Base-by-base conservation (phyloP, 495 filamentous ascomycete species). In the Annulohypoxylon stygium region DNA sequence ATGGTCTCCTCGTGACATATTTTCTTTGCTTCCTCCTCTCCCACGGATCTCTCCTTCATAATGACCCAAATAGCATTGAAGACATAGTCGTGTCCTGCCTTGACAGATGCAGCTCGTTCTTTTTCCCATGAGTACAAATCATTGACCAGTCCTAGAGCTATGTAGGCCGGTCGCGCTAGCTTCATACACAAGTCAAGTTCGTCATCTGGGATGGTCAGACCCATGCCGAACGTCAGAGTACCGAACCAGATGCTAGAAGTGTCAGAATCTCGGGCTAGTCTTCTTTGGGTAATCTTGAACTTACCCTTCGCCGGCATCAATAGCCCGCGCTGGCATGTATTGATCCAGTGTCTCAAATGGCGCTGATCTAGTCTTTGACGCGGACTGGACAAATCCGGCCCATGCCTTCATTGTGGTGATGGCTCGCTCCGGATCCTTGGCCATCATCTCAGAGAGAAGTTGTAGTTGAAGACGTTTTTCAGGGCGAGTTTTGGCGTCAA, bases 31-130 rank as follows among this genome's bases (percentile, higher is more conserved):
- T 57, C 53, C n/a, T 57, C 30, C 33, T 57, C 53, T 14, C 33
- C 53, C 9, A 57, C 33, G n/a, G 53, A 57, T 9, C 53, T 36
- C 16, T 57, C 53, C 30, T 57, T 57, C 53, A 57, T 57, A 14
- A 57, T 57, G 18, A 57, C 53, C 53, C 53, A 57, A 33, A 57
- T 57, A 33, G 53, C 53, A 16, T 57, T 57, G 30, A 57, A 57
- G 7, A 57, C 53, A 20, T 57, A 57, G 33, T 57, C 53, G 6
- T 57, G 30, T 1, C 53, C 53, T 14, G 53, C 53, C 11, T 20
- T 33, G 23, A 20, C 33, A 20, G 53, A 33, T 11, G 53, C 53
- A 37, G 30, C 33, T 20, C 53, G 30, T 20, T 57, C 53, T 33
- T 57, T 57, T 16, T 57, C 53, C 53, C 53, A 57, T 14, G 53